Evolutionary conservation across 2,329 filamentous ascomycete genomes (phyloP), one percentile per base, ranked within the genome.

Genomic region (Trichoderma sp.): DNA sequence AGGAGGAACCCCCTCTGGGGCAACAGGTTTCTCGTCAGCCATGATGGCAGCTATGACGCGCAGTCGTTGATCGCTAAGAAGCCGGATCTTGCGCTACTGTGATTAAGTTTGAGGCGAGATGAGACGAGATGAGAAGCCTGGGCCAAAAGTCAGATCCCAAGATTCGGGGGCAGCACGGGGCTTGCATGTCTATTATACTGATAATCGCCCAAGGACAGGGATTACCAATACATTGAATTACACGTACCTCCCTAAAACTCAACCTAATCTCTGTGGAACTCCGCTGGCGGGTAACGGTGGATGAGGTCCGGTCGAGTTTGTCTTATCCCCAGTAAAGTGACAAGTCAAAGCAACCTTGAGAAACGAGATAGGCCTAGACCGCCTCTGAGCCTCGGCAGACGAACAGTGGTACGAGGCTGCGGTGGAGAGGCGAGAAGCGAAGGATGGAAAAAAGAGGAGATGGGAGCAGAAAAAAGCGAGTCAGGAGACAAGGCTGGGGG

Each of bases 401-500:
- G 19, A 24, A 27, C 27, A 35, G 31, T 58, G 63, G 53, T 21
- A 55, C 53, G 37, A 66, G 40, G 63, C 63, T 47, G 24, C 7
- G 55, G 55, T 33, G 29, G 29, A 66, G 35, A 57, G 63, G 33
- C 31, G 63, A 66, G 27, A 58, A 29, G 47, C 27, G 53, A 14
- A n/a, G 16, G 29, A 29, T 33, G 16, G 14, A 40, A 59, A 29
- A n/a, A 35, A 55, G 43, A 13, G 31, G 10, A 40, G n/a, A 29
- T 3, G 8, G 27, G 37, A 8, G 40, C 10, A 14, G n/a, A 56
- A 33, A 43, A 8, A 11, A 16, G 19, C 63, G 63, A 66, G 63
- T 66, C 63, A 66, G 63, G 63, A 66, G 53, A 66, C 63, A 58
- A 66, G 63, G 63, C 63, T 66, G 62, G 62, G n/a, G 49, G 21